phyloP scores from a whole-genome alignment of 192 early-diverging fungal genomes.

The Backusella tarrabulga region DNA sequence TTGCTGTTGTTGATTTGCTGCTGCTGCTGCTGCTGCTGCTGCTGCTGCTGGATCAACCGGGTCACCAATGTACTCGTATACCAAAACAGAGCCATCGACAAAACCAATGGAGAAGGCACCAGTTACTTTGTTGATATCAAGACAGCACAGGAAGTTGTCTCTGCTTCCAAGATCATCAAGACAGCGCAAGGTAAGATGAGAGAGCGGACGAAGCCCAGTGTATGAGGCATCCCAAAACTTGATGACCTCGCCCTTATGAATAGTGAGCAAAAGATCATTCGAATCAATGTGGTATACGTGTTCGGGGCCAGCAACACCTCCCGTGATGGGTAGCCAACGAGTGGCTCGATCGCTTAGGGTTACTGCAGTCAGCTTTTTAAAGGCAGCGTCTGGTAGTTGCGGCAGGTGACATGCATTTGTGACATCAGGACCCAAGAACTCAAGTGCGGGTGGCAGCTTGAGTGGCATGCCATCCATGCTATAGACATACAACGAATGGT shows the following conservation, averaged over 20 bases:
- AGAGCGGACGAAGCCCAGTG: constrained; percentile 33
- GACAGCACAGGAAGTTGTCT: constrained; percentile 21
- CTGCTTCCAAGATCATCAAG: constrained; percentile 23
- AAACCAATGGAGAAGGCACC: constrained; percentile 37
- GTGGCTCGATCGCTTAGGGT: not conserved
- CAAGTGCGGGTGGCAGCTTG: constrained; percentile 36
- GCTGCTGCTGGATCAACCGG: not conserved
- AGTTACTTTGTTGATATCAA: constrained; percentile 34
- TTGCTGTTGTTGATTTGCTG: not conserved
- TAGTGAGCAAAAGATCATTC: constrained; percentile 42
- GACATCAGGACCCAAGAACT: constrained; percentile 35
- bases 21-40: not conserved
- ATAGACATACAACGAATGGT: constrained; percentile 32
- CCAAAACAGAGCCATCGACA: constrained; percentile 21
- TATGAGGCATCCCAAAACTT: constrained; percentile 52
- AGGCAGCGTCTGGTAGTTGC: constrained; percentile 17
- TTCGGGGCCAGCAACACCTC: constrained; percentile 27
- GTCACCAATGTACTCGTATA: constrained; percentile 14
- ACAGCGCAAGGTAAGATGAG: constrained; percentile 36
- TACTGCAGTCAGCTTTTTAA: constrained; percentile 18
- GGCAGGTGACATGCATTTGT: constrained; percentile 28
- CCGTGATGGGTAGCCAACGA: constrained; percentile 41
- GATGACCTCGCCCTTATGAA: constrained; percentile 39
- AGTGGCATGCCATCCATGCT: constrained; percentile 33
- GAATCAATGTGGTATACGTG: constrained; percentile 37